A percentile compares a stretch with the other conserved stretches of the same genome.
Evolutionary conservation across 2,329 filamentous ascomycete species (phyloP).

Genomic region (Trichocomaceae sp.): DNA sequence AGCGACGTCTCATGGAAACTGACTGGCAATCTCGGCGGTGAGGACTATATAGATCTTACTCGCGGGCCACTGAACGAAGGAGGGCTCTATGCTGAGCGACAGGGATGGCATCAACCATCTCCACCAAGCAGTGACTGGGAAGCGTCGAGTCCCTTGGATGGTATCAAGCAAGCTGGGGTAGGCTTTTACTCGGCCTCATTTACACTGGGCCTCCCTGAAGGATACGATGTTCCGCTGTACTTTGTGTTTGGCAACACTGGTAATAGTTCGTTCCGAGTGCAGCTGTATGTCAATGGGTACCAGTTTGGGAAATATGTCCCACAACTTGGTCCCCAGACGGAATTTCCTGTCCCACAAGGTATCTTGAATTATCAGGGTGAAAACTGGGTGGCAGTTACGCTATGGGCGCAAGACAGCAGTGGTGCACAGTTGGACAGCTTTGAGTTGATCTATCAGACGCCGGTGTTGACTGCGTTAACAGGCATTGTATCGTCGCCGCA

Average conservation of each 20-base stretch:
- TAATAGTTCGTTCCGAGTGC: conserved; percentile 50
- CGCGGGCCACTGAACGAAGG: conserved; percentile 55
- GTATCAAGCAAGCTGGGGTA: conserved; percentile 44
- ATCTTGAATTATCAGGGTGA: conserved; percentile 63
- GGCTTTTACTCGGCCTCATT: conserved; percentile 49
- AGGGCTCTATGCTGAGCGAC: conserved; percentile 49
- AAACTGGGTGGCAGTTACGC: conserved; percentile 61
- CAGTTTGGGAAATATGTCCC: conserved; percentile 63
- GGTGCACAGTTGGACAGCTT: conserved; percentile 54
- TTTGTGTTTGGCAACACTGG: conserved; percentile 51
- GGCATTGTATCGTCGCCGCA: conserved; percentile 43
- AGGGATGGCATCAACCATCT: conserved; percentile 50
- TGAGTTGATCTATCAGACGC: conserved; percentile 43
- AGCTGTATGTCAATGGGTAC: conserved; percentile 69
- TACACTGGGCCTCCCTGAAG: conserved; percentile 45
- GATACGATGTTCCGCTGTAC: conserved; percentile 51
- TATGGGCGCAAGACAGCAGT: conserved; percentile 59
- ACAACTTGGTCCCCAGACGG: conserved; percentile 68
- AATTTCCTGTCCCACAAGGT: conserved; percentile 66
- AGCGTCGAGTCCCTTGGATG: conserved; percentile 27
- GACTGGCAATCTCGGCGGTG: conserved; percentile 54
- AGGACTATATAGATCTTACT: conserved; percentile 46
- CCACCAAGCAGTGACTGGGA: conserved; percentile 31
- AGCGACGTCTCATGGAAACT: conserved; percentile 47
- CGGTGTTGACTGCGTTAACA: conserved; percentile 47